Base-by-base conservation (phyloP, 2,329 filamentous ascomycete genomes). In the Claviceps paspali region DNA sequence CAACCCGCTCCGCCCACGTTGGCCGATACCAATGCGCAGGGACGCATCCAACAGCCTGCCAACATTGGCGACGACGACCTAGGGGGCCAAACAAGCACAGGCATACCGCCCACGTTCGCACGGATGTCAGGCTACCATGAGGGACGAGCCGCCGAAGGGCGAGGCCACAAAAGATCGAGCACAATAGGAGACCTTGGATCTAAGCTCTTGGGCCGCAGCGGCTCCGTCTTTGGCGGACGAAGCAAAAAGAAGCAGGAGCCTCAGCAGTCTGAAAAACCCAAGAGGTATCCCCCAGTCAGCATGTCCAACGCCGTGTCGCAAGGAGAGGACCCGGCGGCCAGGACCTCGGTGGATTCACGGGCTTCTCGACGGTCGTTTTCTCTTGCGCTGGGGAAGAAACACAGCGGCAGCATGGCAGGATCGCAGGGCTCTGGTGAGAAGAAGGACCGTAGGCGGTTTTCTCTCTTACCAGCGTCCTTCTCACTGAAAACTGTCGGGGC, bases 1-100 rank as follows among this genome's bases (percentile, higher is more conserved):
- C 84, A 92, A 57, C 91, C 88, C 34, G 79, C 79, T 32, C 84
- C 85, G 38, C 87, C 91, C 22, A 76, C 85, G 33, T 79, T 95
- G 42, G 86, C 86, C 34, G 79, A 82, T 47, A 91, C 86, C 36
- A 94, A 91, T 56, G 86, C 74, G 4, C 82, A 94, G 55, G 88
- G 86, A 44, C 82, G 82, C 44, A 85, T 96, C 49, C 82, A 91
- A 46, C 88, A 94, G 54, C 82, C 82, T 50, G 47, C 49, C 1
- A 52, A 49, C 3, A 75, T 73, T 45, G 85, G 87, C 26, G 85
- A 88, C 23, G 81, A 80, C 15, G 67, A 73, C 36, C 71, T 78
- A 11, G 70, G 79, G 34, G 54, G 76, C 63, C 62, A 79, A 57
- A 52, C 75, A 54, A 63, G 80, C 67, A 52, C 79, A 41, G 73